Evolutionary conservation across 345 rosid genomes (phyloP).

Genomic region (Mercurialis annua): DNA sequence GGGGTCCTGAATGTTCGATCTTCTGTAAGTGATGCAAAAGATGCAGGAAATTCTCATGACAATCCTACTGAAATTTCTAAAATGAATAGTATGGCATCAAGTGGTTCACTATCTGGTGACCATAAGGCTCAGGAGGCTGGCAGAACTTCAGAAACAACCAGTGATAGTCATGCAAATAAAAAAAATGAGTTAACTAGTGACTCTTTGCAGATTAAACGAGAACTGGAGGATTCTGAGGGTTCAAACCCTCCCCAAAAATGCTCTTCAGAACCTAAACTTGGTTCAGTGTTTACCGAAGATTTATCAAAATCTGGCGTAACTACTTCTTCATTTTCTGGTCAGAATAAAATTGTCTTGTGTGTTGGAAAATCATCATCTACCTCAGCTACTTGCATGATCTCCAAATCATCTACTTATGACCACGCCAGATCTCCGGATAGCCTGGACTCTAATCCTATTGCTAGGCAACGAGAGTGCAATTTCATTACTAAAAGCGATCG

Average conservation of each 20-base stretch:
- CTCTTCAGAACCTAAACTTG: slow-evolving; percentile 37
- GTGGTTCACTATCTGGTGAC: slow-evolving; percentile 37
- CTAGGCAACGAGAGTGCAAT: slow-evolving; percentile 38
- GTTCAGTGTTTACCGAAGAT: slow-evolving; percentile 36
- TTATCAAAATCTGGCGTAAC: slow-evolving; percentile 35
- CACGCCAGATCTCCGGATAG: slow-evolving; percentile 43
- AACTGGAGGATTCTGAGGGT: slow-evolving; percentile 36
- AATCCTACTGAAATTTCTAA: slow-evolving; percentile 35
- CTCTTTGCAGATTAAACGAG: slow-evolving; percentile 30
- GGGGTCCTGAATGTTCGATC: slow-evolving; percentile 28
- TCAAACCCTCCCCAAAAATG: slow-evolving; percentile 30
- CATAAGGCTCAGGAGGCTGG: slow-evolving; percentile 37
- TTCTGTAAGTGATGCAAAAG: slow-evolving; percentile 36
- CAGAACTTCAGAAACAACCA: slow-evolving; percentile 39
- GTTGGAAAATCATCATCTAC: slow-evolving; percentile 48
- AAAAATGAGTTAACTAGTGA: slow-evolving; percentile 28
- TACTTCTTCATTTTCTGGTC: slow-evolving; percentile 30
- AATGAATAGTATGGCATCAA: slow-evolving; percentile 24
- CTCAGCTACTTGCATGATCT: slow-evolving; percentile 28
- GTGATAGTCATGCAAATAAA: slow-evolving; percentile 35
- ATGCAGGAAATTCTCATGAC: slow-evolving; percentile 24
- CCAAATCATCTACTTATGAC: slow-evolving; percentile 40
- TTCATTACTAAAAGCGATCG: slow-evolving; percentile 41
- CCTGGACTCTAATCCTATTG: slow-evolving; percentile 35
- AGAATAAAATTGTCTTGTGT: slow-evolving; percentile 39